Percentiles rank a stretch among this genome's conserved stretches.
phyloP scores from a whole-genome alignment of 805 yeast genomes.

The Lachancea waltii region DNA sequence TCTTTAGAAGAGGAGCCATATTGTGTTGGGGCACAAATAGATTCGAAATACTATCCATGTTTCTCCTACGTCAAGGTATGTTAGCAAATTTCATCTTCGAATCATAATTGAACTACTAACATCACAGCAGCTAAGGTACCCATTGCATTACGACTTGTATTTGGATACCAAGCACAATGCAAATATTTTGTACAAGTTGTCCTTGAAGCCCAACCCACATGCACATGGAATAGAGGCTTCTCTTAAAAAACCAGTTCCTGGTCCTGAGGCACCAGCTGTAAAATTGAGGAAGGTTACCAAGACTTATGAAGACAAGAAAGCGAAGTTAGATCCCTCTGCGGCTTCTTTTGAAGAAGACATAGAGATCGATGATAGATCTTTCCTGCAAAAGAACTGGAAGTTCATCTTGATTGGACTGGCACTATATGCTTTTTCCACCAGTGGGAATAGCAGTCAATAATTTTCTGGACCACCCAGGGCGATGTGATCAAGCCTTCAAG shows the following conservation, averaged over 20 bases:
- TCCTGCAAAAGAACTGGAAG: conserved; percentile 31
- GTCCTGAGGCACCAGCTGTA: conserved; percentile 19
- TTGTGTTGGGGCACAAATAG: conserved; percentile 20
- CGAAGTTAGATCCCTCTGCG: conserved; percentile 14
- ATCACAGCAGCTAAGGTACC: conserved; percentile 9
- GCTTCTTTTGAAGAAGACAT: conserved; percentile 21
- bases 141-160: conserved; percentile 22
- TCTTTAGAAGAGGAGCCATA: conserved; percentile 10
- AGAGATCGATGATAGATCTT: conserved; percentile 18
- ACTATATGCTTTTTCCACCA: conserved; percentile 11
- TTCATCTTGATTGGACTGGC: conserved; percentile 23
- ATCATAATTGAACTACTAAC: conserved; percentile 2
- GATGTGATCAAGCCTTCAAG: too few relatives aligned
- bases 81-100: not conserved
- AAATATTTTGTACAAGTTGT: conserved; percentile 15
- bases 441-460: not conserved
- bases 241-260: conserved; percentile 14
- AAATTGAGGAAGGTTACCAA: conserved; percentile 26
- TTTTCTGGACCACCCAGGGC: not conserved
- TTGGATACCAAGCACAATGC: conserved; percentile 15
- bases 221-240: conserved; percentile 17
- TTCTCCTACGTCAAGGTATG: conserved; percentile 21
- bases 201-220: conserved; percentile 15
- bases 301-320: conserved; percentile 28
- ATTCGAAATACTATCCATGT: conserved; percentile 16